phyloP scores from a whole-genome alignment of 768 basidiomycete genomes.

The Lactifluus piperatus region DNA sequence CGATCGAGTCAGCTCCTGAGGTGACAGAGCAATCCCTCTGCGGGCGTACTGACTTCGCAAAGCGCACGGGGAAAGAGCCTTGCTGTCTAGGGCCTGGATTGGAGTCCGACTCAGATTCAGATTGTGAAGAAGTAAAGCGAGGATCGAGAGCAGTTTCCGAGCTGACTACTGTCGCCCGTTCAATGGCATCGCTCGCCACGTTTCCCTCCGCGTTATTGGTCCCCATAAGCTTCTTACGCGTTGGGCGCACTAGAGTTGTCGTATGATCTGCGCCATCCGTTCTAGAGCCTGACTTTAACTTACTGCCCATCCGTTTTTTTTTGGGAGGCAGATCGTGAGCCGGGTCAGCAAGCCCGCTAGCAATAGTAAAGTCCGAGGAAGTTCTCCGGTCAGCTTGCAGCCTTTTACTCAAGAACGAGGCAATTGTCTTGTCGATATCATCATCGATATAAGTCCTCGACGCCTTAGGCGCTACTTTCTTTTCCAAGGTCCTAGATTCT shows the following conservation, averaged over 20 bases:
- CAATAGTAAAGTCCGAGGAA: neutral
- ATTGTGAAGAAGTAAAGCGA: neutral
- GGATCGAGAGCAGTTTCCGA: neutral
- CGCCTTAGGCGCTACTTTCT: neutral
- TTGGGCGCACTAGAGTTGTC: neutral
- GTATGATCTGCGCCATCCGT: neutral
- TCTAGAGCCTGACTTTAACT: neutral
- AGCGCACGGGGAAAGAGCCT: neutral
- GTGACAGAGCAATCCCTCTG: neutral
- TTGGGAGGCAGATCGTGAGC: neutral
- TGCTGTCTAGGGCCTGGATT: neutral
- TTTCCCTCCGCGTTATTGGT: neutral
- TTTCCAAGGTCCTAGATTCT: neutral
- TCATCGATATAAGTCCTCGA: neutral
- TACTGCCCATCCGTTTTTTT: neutral
- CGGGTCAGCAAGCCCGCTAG: neutral
- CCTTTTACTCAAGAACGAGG: constrained; percentile 5
- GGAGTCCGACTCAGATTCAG: neutral
- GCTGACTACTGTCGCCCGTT: neutral
- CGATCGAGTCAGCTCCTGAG: neutral
- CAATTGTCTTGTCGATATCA: constrained; percentile 14
- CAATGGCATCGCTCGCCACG: neutral
- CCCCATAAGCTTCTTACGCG: neutral
- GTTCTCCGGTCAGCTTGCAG: neutral
- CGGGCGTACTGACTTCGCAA: neutral